These are phyloP conservation scores for Aspergillus sp. DNA, from an alignment of 2,329 filamentous ascomycete species.

Conservation along the genomic window DNA sequence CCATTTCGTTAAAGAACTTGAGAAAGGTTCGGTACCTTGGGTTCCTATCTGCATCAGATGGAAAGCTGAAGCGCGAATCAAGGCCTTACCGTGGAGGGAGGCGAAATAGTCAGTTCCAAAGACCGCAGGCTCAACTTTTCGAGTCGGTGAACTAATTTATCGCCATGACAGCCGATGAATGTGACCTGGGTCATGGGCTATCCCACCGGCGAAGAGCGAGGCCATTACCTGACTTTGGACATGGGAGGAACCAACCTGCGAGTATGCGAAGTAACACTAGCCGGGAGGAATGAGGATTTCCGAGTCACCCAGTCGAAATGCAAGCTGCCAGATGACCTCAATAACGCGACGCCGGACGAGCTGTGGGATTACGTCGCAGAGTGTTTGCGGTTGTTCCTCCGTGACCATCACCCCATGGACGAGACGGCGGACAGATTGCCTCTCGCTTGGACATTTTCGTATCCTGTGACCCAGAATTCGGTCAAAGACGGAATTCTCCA, in stretches of 20 bases:
- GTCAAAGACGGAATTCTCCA: slow-evolving; percentile 79
- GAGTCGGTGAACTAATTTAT: no score
- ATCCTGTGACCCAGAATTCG: slow-evolving; percentile 74
- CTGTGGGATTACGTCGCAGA: slow-evolving; percentile 84
- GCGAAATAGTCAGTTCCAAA: slow-evolving; percentile 62
- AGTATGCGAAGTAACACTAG: slow-evolving; percentile 75
- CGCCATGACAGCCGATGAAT: slow-evolving; percentile 77
- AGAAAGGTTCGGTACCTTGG: slow-evolving; percentile 63
- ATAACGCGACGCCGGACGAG: slow-evolving; percentile 65
- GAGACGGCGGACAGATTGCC: slow-evolving; percentile 42
- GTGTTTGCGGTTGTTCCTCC: slow-evolving; percentile 68
- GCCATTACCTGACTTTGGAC: slow-evolving; percentile 72
- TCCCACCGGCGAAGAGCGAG: slow-evolving; percentile 69
- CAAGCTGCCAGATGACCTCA: slow-evolving; percentile 72
- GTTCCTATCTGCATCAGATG: no score
- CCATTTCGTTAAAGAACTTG: slow-evolving; percentile 73
- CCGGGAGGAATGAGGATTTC: slow-evolving; percentile 67
- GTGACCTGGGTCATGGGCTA: slow-evolving; percentile 80
- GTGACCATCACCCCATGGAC: slow-evolving; percentile 56
- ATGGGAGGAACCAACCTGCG: slow-evolving; percentile 88
- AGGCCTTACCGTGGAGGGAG: slow-evolving; percentile 71
- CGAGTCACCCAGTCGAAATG: slow-evolving; percentile 84
- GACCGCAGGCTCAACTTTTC: slow-evolving; percentile 10
- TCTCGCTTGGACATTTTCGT: slow-evolving; percentile 83
- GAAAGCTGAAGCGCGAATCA: no score